Percentiles rank a stretch among this genome's conserved stretches.
These are phyloP conservation scores for Calonectria pseudoreteaudii DNA, from an alignment of 2,329 filamentous ascomycete genomes.

Conservation along the genomic window DNA sequence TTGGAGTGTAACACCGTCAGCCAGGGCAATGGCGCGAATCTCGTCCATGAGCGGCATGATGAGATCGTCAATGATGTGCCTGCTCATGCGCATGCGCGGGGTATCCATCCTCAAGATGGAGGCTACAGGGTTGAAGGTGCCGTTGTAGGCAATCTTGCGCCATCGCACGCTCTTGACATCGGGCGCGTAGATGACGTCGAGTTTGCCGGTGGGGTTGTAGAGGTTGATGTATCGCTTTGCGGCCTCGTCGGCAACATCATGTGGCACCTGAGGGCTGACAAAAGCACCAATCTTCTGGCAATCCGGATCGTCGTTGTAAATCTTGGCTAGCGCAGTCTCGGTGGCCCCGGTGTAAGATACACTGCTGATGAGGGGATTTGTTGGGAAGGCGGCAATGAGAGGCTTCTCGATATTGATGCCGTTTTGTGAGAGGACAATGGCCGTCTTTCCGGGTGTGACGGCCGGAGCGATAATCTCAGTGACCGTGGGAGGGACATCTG, in stretches of 20 bases:
- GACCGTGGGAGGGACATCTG: slow-evolving; percentile 62
- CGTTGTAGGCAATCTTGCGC: slow-evolving; percentile 64
- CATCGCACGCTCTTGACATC: slow-evolving; percentile 58
- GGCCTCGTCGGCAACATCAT: slow-evolving; percentile 39
- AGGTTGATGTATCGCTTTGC: slow-evolving; percentile 58
- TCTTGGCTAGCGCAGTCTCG: slow-evolving; percentile 58
- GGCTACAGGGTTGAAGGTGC: slow-evolving; percentile 64
- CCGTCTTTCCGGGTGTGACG: slow-evolving; percentile 61
- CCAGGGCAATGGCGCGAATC: slow-evolving; percentile 59
- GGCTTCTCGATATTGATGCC: slow-evolving; percentile 73
- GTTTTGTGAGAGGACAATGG: slow-evolving; percentile 70
- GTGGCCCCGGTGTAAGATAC: slow-evolving; percentile 64
- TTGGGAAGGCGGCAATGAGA: slow-evolving; percentile 60
- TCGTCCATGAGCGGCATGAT: slow-evolving; percentile 66
- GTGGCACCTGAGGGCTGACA: slow-evolving; percentile 46
- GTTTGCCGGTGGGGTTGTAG: slow-evolving; percentile 60
- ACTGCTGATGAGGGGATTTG: slow-evolving; percentile 64
- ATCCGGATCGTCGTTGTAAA: slow-evolving; percentile 66
- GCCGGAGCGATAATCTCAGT: slow-evolving; percentile 63
- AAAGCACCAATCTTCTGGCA: slow-evolving; percentile 63
- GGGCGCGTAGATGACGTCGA: slow-evolving; percentile 54
- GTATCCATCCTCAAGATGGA: slow-evolving; percentile 64
- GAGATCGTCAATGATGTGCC: slow-evolving; percentile 58
- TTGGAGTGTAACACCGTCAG: slow-evolving; percentile 54
- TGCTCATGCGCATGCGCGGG: slow-evolving; percentile 59